phyloP scores from a whole-genome alignment of 306 rosid species.

The Cucurbita moschata region DNA sequence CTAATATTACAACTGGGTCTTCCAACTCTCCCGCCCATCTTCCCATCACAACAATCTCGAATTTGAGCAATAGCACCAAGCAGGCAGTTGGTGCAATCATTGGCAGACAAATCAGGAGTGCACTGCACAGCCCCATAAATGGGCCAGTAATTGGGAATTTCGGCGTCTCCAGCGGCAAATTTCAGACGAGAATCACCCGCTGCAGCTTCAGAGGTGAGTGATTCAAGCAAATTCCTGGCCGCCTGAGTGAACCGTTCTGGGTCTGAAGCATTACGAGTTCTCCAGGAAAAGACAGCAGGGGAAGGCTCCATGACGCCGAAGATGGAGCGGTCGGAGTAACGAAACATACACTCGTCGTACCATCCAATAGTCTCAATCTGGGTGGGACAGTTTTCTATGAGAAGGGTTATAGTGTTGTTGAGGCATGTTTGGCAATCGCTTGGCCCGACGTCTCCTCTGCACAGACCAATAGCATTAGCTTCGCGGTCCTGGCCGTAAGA shows the following conservation, averaged over 20 bases:
- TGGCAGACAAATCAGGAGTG: background rate
- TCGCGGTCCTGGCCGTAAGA: slow-evolving; percentile 11
- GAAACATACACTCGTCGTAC: background rate
- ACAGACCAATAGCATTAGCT: background rate
- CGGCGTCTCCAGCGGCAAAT: background rate
- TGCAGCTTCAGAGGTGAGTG: background rate
- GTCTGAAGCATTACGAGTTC: background rate
- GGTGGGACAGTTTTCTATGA: background rate
- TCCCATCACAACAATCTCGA: background rate
- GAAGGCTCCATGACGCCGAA: background rate
- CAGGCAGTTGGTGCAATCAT: background rate
- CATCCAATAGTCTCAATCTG: background rate
- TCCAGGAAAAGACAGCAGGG: background rate
- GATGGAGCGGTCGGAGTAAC: background rate
- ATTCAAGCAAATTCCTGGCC: background rate
- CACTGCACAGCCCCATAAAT: background rate
- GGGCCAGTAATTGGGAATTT: background rate
- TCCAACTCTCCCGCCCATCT: background rate
- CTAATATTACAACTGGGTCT: background rate
- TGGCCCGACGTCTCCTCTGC: background rate
- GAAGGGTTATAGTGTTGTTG: background rate
- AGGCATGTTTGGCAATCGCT: background rate
- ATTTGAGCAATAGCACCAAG: background rate
- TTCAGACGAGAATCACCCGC: background rate
- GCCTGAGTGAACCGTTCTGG: background rate